phyloP scores from a whole-genome alignment of 2,329 filamentous ascomycete species.

The Knufia petricola region DNA sequence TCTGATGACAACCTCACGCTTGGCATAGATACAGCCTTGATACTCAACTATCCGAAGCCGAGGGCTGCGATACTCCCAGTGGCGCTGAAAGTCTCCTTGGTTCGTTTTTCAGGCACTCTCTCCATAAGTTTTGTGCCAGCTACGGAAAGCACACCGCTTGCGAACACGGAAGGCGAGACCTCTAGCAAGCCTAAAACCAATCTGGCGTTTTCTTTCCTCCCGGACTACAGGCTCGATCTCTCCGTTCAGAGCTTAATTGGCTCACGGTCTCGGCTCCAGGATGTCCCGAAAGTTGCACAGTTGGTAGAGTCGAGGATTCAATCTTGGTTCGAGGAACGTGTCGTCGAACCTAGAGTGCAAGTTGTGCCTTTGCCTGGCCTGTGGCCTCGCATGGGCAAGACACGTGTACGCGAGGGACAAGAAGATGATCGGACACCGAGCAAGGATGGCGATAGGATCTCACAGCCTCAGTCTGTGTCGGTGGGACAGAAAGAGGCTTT shows the following conservation, averaged over 20 bases:
- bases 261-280: constrained; percentile 52
- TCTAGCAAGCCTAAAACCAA: constrained; percentile 62
- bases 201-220: constrained; percentile 79
- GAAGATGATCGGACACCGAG: constrained; percentile 20
- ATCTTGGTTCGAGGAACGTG: constrained; percentile 58
- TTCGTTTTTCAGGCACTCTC: constrained; percentile 87
- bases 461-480: constrained; percentile 25
- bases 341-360: constrained; percentile 56
- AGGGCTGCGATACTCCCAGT: constrained; percentile 83
- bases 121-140: constrained; percentile 86
- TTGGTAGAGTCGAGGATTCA: constrained; percentile 55
- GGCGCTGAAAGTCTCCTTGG: constrained; percentile 80
- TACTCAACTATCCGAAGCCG: constrained; percentile 90
- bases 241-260: constrained; percentile 56
- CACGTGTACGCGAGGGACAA: constrained; percentile 35
- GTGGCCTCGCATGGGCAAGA: constrained; percentile 49
- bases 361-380: constrained; percentile 53
- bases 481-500: constrained; percentile 25
- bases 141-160: constrained; percentile 28
- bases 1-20: constrained; percentile 87
- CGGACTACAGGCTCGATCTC: constrained; percentile 56
- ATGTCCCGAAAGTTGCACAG: constrained; percentile 58
- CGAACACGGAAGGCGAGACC: constrained; percentile 18
- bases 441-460: constrained; percentile 20
- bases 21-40: constrained; percentile 84